Evolutionary conservation across 805 yeast species (phyloP), one percentile per base, ranked within the genome.

Genomic region (Starmerella vaccinii): DNA sequence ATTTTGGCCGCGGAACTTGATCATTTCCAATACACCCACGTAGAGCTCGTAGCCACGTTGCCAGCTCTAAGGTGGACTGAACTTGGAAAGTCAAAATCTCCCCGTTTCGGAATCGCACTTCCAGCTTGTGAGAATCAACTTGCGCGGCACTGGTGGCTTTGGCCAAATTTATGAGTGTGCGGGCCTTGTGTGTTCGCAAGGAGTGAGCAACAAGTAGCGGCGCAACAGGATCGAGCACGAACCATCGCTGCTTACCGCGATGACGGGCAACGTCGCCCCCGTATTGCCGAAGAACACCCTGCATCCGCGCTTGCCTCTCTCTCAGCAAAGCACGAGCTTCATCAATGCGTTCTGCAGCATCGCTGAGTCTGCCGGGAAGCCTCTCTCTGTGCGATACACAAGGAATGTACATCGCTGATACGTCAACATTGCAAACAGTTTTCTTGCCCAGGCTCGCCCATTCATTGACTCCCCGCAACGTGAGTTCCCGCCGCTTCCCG

Each of bases 261-360:
- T 46, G 21, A 5, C 16, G 43, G 15, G 73, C 76, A 58, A 92
- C 76, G 68, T 89, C 97, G 9, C 97, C 97, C 18, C 97, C 97
- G 61, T 82, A 86, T 67, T 89, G 97, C 59, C 79, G 78, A 68
- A 90, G 68, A 60, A 71, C 81, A 0, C 97, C 97, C 62, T 83
- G 46, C 21, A 46, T 46, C 5, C 57, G 82, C 60, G 51, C 33
- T 43, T 50, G 13, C 47, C 47, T 2, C 29, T 69, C 67, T 1
- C 51, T 7, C 49, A 18, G 70, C 58, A 5, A 57, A 44, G 56
- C 61, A 1, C 72, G 72, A 19, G 58, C 59, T 8, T 42, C 49
- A 4, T 16, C 41, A 18, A 59, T 50, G 34, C 54, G 58, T n/a
- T 49, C 55, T 30, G 51, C 39, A 1, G 77, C 76, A 22, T 74